These are phyloP conservation scores for Holtermanniella nyarrowii DNA, from an alignment of 768 basidiomycete species.

Conservation along the genomic window DNA sequence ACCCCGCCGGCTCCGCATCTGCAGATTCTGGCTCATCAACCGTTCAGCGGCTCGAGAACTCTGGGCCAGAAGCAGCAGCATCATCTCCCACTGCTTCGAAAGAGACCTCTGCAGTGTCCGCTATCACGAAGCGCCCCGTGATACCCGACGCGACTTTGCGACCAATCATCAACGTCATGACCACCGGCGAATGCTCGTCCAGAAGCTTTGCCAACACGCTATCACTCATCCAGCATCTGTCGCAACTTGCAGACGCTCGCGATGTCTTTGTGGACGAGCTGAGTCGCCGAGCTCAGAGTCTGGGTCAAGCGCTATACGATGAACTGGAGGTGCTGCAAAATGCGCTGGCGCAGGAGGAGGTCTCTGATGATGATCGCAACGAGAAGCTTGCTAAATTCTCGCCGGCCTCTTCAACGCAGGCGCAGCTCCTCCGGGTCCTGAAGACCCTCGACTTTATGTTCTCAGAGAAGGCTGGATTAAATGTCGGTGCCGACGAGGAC, in stretches of 20 bases:
- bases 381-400: constrained; percentile 82
- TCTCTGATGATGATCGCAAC: constrained; percentile 46
- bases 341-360: constrained; percentile 54
- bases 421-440: constrained; percentile 86
- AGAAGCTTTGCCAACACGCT: constrained; percentile 93
- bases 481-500: constrained; percentile 13
- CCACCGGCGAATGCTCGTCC: constrained; percentile 92
- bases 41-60: no score
- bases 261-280: constrained; percentile 85
- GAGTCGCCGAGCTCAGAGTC: constrained; percentile 71
- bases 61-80: neutral
- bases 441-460: constrained; percentile 97
- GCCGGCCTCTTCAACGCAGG: constrained; percentile 83
- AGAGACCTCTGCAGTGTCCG: neutral
- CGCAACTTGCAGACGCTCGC: constrained; percentile 74
- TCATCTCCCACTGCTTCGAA: neutral
- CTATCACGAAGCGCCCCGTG: constrained; percentile 47
- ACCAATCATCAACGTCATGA: constrained; percentile 90
- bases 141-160: constrained; percentile 76
- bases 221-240: constrained; percentile 82
- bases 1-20: neutral
- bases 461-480: constrained; percentile 22
- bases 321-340: constrained; percentile 68
- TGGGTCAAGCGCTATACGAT: constrained; percentile 60
- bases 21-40: no score